Conservation (phyloP, 768 basidiomycete species). For the Termitomyces bulborhizus region DNA sequence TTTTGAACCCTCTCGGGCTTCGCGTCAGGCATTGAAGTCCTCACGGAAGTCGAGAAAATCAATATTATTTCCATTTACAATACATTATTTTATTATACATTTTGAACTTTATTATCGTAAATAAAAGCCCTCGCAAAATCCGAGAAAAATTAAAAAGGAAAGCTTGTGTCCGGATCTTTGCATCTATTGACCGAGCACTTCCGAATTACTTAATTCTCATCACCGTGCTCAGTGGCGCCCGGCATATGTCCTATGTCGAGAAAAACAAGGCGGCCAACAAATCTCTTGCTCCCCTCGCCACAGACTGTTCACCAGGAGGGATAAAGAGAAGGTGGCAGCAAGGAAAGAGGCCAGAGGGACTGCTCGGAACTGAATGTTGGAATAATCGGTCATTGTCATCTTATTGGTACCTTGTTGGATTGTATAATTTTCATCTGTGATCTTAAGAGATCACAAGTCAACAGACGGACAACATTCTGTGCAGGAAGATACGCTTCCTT, state of each 20-base stretch:
- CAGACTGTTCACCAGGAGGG: conserved; percentile 79
- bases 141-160: too few relatives aligned
- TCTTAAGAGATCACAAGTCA: neutral
- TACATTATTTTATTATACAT: too few relatives aligned
- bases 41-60: too few relatives aligned
- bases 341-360: conserved; percentile 36
- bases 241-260: conserved; percentile 91
- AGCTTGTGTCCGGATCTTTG: too few relatives aligned
- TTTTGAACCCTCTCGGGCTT: too few relatives aligned
- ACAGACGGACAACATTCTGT: neutral
- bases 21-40: too few relatives aligned
- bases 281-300: conserved; percentile 63
- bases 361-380: conserved; percentile 15
- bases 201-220: too few relatives aligned
- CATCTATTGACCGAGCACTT: too few relatives aligned
- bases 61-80: too few relatives aligned
- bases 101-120: too few relatives aligned
- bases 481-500: neutral
- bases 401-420: conserved; percentile 3
- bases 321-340: conserved; percentile 61
- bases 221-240: conserved; percentile 81
- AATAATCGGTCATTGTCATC: conserved; percentile 11
- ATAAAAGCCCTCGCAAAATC: too few relatives aligned
- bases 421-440: conserved; percentile 3
- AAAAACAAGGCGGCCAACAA: conserved; percentile 90